Evolutionary conservation across 805 yeast species (phyloP).

Genomic region (Komagataella ulmi): DNA sequence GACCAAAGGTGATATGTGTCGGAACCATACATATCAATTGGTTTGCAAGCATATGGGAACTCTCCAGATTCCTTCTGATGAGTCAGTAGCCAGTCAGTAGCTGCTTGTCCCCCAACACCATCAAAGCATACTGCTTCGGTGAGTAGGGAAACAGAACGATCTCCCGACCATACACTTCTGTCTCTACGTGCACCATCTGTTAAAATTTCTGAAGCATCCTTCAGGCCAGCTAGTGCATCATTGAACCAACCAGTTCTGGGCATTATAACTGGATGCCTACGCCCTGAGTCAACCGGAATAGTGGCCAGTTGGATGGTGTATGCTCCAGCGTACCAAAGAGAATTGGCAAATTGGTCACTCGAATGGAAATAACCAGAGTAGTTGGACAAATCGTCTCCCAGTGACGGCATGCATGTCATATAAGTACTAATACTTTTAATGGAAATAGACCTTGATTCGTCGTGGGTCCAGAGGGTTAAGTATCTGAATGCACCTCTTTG

Average conservation of each 20-base stretch:
- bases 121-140: slow-evolving; percentile 10
- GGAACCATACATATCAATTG: slow-evolving; percentile 4
- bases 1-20: slow-evolving; percentile 6
- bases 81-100: slow-evolving; percentile 11
- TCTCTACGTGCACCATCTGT: slow-evolving; percentile 6
- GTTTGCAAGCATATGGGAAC: slow-evolving; percentile 5
- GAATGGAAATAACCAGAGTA: slow-evolving; percentile 1
- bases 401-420: slow-evolving; percentile 5
- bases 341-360: slow-evolving; percentile 33
- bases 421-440: slow-evolving; percentile 2
- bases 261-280: slow-evolving; percentile 16
- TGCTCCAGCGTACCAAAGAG: slow-evolving; percentile 29
- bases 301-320: slow-evolving; percentile 18
- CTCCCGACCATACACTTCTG: slow-evolving; percentile 7
- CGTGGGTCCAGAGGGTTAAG: slow-evolving; percentile 3
- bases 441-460: background rate
- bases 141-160: slow-evolving; percentile 3
- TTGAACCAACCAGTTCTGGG: slow-evolving; percentile 25
- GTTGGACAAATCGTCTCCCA: slow-evolving; percentile 3
- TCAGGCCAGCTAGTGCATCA: slow-evolving; percentile 5
- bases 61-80: slow-evolving; percentile 3
- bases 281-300: slow-evolving; percentile 35
- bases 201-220: slow-evolving; percentile 3
- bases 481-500: slow-evolving; percentile 6
- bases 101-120: slow-evolving; percentile 15